Evolutionary conservation across 1,284 basidiomycete genomes (phyloP).

Genomic region (Chalciporus sp.): DNA sequence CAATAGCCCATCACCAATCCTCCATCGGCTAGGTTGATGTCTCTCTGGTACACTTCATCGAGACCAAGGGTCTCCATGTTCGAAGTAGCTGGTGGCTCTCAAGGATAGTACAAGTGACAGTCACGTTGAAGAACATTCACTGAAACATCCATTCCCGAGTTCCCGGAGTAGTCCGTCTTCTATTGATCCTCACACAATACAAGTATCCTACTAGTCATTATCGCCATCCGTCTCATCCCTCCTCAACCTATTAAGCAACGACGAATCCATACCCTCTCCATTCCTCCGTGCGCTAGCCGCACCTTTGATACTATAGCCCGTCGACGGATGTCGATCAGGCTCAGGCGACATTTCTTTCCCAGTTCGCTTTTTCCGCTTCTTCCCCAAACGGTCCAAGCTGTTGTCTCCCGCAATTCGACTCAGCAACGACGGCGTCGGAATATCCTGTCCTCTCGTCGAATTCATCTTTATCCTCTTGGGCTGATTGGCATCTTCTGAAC

Average conservation of each 20-base stretch:
- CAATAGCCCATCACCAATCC: constrained; percentile 50
- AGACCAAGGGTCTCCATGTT: constrained; percentile 6
- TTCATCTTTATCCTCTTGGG: constrained; percentile 24
- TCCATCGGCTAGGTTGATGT: constrained; percentile 55
- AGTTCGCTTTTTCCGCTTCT: constrained; percentile 24
- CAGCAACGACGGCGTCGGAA: constrained; percentile 27
- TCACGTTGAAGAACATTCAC: no score
- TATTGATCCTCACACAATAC: constrained; percentile 16
- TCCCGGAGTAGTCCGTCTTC: not conserved
- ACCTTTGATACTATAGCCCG: constrained; percentile 57
- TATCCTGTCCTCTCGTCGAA: constrained; percentile 25
- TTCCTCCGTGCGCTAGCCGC: constrained; percentile 43
- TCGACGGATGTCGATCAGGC: constrained; percentile 36
- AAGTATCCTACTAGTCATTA: constrained; percentile 19
- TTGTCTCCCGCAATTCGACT: constrained; percentile 33
- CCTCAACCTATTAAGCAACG: constrained; percentile 49
- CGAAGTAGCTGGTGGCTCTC: not conserved
- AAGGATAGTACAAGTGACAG: constrained; percentile 12
- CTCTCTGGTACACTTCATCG: constrained; percentile 15
- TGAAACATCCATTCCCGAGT: no score
- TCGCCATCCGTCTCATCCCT: constrained; percentile 12
- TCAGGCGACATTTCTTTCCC: constrained; percentile 27
- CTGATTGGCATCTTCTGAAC: constrained; percentile 23
- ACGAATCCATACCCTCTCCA: constrained; percentile 30
- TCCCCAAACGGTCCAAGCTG: constrained; percentile 14